Conservation (phyloP, 208 protist species). For the Trichomonas tenax region DNA sequence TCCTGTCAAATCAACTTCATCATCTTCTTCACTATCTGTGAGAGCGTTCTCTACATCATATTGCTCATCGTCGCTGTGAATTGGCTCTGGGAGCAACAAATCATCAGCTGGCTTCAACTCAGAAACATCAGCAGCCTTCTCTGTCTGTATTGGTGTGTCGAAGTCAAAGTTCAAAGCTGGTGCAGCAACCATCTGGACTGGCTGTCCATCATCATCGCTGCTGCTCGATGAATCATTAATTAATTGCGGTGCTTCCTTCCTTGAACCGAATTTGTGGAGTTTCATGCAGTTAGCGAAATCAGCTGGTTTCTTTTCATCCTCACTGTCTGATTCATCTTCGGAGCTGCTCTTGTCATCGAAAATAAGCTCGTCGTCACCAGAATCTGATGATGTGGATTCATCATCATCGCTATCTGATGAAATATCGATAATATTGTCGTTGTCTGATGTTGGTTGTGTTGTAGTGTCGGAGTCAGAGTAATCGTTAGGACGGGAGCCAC, state of each 20-base stretch:
- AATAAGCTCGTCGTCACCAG: neutral
- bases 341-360: neutral
- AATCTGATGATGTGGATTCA: neutral
- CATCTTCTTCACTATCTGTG: neutral
- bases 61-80: neutral
- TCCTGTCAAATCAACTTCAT: neutral
- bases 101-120: neutral
- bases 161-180: neutral
- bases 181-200: neutral
- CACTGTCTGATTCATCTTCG: neutral
- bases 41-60: neutral
- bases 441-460: neutral
- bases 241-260: neutral
- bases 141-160: too few relatives aligned
- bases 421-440: neutral
- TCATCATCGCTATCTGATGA: neutral
- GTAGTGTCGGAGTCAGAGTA: neutral
- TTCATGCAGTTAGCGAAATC: neutral
- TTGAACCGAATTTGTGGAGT: neutral
- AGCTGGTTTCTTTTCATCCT: neutral
- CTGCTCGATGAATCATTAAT: neutral
- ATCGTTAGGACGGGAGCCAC: neutral
- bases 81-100: neutral
- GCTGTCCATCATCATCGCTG: neutral
- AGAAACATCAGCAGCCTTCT: too few relatives aligned